phyloP scores from a whole-genome alignment of 352 stramenopile genomes.

The Aphanomyces astaci region DNA sequence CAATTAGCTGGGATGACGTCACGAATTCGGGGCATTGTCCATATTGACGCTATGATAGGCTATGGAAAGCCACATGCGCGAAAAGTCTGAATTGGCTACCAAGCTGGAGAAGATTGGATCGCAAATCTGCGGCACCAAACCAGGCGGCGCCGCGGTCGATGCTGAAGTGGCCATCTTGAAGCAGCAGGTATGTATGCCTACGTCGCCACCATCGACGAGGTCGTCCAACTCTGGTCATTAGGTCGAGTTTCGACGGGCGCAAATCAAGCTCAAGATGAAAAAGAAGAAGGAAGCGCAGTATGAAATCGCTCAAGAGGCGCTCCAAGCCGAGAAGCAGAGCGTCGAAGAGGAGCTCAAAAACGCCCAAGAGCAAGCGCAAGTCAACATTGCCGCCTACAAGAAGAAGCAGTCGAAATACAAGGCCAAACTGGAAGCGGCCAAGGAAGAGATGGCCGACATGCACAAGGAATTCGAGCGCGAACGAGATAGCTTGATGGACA shows the following conservation, averaged over 20 bases:
- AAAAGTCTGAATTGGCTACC: constrained; percentile 49
- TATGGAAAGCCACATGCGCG: constrained; percentile 52
- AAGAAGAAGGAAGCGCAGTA: constrained; percentile 58
- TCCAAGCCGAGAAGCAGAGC: constrained; percentile 64
- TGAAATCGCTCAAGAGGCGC: constrained; percentile 42
- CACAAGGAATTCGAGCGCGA: constrained; percentile 80
- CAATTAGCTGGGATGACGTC: too few species aligned
- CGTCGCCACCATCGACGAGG: too few species aligned
- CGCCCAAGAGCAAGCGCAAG: constrained; percentile 55
- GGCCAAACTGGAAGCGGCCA: constrained; percentile 59
- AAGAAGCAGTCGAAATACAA: constrained; percentile 65
- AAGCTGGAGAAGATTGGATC: constrained; percentile 78
- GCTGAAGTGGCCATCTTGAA: constrained; percentile 69
- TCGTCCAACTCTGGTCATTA: neutral
- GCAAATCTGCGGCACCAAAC: constrained; percentile 47
- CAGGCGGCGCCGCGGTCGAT: constrained; percentile 27
- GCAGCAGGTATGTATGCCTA: constrained; percentile 52
- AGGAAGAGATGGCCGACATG: constrained; percentile 78
- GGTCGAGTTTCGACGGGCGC: constrained; percentile 64
- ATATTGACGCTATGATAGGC: too few species aligned
- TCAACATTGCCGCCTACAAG: constrained; percentile 39
- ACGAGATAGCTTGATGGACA: constrained; percentile 77
- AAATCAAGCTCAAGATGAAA: constrained; percentile 75
- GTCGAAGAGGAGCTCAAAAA: constrained; percentile 67
- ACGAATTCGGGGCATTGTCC: too few species aligned